A percentile compares a stretch with the other conserved stretches of the same genome.
These are phyloP conservation scores for Pseudogymnoascus sp. DNA, from an alignment of 2,329 filamentous ascomycete genomes.

Conservation along the genomic window DNA sequence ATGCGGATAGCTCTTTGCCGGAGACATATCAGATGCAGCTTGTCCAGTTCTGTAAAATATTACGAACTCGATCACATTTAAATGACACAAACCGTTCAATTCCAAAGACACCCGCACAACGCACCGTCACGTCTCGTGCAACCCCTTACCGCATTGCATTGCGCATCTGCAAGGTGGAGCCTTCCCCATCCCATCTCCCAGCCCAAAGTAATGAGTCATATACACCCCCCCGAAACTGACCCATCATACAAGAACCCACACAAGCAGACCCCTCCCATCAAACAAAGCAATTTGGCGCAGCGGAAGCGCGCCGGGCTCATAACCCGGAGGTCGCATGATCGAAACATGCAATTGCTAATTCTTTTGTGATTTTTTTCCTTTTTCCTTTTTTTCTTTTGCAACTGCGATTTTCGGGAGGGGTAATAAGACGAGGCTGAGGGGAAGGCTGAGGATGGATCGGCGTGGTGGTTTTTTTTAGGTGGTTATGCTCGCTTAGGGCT, in stretches of 20 bases:
- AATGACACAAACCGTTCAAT: not conserved
- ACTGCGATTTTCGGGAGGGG: too few species aligned
- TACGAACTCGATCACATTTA: not conserved
- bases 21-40: not conserved
- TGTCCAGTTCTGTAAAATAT: not conserved
- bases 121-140: not conserved
- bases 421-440: not conserved
- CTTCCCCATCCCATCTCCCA: not conserved
- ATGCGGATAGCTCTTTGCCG: too few species aligned
- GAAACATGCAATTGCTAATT: conserved; percentile 11
- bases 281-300: conserved; percentile 14
- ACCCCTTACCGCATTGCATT: not conserved
- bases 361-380: not conserved
- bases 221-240: too few species aligned
- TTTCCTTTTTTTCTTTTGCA: not conserved
- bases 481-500: not conserved
- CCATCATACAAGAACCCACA: not conserved
- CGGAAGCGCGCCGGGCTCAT: conserved; percentile 16
- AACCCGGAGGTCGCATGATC: conserved; percentile 14
- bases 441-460: not conserved
- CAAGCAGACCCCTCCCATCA: not conserved
- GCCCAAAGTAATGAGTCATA: not conserved
- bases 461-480: not conserved
- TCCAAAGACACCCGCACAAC: not conserved
- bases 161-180: not conserved